Base-by-base conservation (phyloP, 2,329 filamentous ascomycete genomes). In the Basipetospora chlamydospora region DNA sequence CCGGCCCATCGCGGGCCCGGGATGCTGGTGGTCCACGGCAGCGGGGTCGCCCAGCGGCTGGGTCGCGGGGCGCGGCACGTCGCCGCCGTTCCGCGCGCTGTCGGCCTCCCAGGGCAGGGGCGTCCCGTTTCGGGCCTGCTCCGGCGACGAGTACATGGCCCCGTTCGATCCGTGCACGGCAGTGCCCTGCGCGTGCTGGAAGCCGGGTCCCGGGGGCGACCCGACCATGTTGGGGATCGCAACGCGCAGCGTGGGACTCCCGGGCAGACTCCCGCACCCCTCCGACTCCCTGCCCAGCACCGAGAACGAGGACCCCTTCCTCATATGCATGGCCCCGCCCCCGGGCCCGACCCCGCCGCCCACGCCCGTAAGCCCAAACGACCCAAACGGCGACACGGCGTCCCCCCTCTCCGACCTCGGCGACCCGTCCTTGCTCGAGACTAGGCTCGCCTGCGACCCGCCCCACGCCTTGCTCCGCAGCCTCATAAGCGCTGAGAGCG, bases 391-490 rank as follows among this genome's bases (percentile, higher is more conserved):
- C 12, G 61, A 67, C 13, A 50, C 55, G 3, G 61, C 57, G 17
- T 70, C 69, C 2, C 58, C 64, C 39, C 66, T 57, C 28, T 67
- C 62, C 4, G 64, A 64, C 18, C 58, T 54, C 2, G 67, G 67
- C 13, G 66, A 70, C 3, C 65, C 66, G 33, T 67, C 66, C 5
- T 59, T 55, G 26, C 65, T 64, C 3, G 68, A 73, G 43, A 65
- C 64, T 5, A 86, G 57, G 47, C 82, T 88, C 1, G 69, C 75
- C 47, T 84, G 80, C 39, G 83, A 90, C 4, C 81, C 80, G 17
- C 84, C 84, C 72, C 83, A 94, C 0, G 85, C 79, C 34, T 72
- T 77, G 9, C 73, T 77, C 3, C 86, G 73, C 28, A 92, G 56
- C 42, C 76, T 79, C 56, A 84, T 64, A 12, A 93, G 62, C 1